These are phyloP conservation scores for Cerioporus squamosus DNA, from an alignment of 1,284 basidiomycete genomes.

Conservation along the genomic window DNA sequence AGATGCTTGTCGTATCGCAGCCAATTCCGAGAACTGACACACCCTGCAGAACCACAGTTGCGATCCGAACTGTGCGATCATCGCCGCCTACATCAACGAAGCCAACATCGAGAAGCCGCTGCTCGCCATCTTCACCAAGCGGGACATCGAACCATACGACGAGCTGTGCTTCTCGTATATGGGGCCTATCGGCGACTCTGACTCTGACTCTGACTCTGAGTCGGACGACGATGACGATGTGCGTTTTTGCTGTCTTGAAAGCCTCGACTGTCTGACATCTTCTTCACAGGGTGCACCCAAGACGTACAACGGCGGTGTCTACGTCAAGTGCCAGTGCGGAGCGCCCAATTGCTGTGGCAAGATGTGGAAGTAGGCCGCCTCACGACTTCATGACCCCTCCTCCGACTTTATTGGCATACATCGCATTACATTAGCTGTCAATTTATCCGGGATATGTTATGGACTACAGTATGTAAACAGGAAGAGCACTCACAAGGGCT, in stretches of 20 bases:
- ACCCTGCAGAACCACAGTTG: constrained; percentile 82
- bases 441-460: constrained; percentile 1
- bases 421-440: constrained; percentile 4
- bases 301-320: constrained; percentile 46
- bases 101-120: constrained; percentile 47
- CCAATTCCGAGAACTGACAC: constrained; percentile 15
- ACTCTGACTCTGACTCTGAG: constrained; percentile 37
- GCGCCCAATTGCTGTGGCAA: constrained; percentile 38
- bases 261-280: too few relatives aligned
- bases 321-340: constrained; percentile 57
- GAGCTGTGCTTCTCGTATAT: constrained; percentile 86
- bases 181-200: constrained; percentile 46
- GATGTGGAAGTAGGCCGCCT: constrained; percentile 33
- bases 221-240: constrained; percentile 18
- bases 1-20: neutral
- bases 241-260: neutral
- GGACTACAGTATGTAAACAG: too few relatives aligned
- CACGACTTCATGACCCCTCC: neutral
- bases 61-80: constrained; percentile 79
- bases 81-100: constrained; percentile 65
- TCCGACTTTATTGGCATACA: neutral
- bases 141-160: constrained; percentile 67
- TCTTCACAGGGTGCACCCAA: constrained; percentile 3
- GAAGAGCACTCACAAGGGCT: too few relatives aligned
- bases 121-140: constrained; percentile 71